phyloP scores from a whole-genome alignment of 306 rosid species.

The Glycine latifolia region DNA sequence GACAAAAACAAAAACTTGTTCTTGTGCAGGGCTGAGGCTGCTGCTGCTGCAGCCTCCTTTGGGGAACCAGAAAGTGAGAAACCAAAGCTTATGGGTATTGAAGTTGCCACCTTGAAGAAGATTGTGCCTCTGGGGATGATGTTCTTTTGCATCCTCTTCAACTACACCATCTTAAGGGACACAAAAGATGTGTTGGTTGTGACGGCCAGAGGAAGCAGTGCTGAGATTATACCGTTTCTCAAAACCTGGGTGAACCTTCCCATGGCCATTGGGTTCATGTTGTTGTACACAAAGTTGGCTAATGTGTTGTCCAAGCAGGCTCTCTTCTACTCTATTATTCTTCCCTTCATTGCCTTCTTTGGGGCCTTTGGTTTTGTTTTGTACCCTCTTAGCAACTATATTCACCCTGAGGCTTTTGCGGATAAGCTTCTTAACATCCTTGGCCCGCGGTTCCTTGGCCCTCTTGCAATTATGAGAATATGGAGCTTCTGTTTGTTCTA shows the following conservation, averaged over 20 bases:
- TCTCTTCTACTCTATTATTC: conserved; percentile 80
- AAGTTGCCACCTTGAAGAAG: conserved; percentile 76
- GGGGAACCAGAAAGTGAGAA: conserved; percentile 56
- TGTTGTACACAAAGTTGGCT: conserved; percentile 81
- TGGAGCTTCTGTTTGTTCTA: conserved; percentile 99
- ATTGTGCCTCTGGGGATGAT: conserved; percentile 93
- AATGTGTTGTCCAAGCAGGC: conserved; percentile 89
- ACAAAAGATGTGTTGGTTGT: conserved; percentile 95
- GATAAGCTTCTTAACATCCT: conserved; percentile 86
- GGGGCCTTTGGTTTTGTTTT: conserved; percentile 93
- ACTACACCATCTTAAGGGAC: conserved; percentile 91
- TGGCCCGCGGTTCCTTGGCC: conserved; percentile 96
- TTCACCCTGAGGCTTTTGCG: conserved; percentile 90
- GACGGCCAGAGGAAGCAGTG: conserved; percentile 99
- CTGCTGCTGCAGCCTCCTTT: conserved; percentile 58
- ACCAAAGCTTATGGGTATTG: conserved; percentile 77
- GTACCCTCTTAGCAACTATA: conserved; percentile 83
- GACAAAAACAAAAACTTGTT: conserved; percentile 57
- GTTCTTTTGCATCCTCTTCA: conserved; percentile 97
- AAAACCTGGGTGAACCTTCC: conserved; percentile 99
- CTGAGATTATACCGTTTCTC: conserved; percentile 95
- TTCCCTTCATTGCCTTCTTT: conserved; percentile 92
- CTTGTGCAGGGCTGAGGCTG: conserved; percentile 84
- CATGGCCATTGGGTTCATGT: conserved; percentile 97
- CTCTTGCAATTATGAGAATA: conserved; percentile 94